A percentile compares a stretch with the other conserved stretches of the same genome.
phyloP scores from a whole-genome alignment of 768 basidiomycete species.

The Amanita exitialis region DNA sequence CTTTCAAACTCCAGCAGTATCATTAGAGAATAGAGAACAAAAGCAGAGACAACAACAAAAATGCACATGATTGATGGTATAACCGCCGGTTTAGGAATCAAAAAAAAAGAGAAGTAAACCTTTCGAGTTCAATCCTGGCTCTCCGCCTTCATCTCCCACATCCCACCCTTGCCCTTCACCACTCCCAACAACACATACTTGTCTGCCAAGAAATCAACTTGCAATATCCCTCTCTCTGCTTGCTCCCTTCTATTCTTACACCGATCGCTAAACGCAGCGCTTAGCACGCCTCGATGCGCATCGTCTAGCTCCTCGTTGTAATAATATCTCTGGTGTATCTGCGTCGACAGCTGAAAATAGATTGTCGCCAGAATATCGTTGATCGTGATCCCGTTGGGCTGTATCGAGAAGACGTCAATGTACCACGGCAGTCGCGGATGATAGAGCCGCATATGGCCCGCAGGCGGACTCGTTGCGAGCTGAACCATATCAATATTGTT shows the following conservation, averaged over 20 bases:
- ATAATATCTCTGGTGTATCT: constrained; percentile 42
- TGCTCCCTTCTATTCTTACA: constrained; percentile 25
- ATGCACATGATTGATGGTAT: not conserved
- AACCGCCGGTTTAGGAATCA: not conserved
- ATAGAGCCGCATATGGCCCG: constrained; percentile 41
- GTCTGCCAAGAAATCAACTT: constrained; percentile 52
- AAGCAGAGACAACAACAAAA: no score
- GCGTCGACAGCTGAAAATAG: constrained; percentile 28
- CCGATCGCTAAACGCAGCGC: constrained; percentile 33
- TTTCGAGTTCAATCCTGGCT: constrained; percentile 10
- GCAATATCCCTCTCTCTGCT: constrained; percentile 33
- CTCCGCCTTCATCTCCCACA: constrained; percentile 62
- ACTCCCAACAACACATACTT: constrained; percentile 45
- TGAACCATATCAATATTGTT: constrained; percentile 43
- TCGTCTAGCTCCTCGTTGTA: constrained; percentile 47
- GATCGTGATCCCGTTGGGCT: constrained; percentile 48
- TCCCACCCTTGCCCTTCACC: constrained; percentile 39
- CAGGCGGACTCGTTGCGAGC: constrained; percentile 41
- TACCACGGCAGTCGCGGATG: constrained; percentile 58
- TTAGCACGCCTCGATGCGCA: constrained; percentile 32
- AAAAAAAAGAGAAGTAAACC: not conserved
- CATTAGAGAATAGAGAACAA: no score
- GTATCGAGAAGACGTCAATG: constrained; percentile 40
- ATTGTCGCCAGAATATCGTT: constrained; percentile 43
- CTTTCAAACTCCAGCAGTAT: no score